Base-by-base conservation (phyloP, 2,329 filamentous ascomycete species). In the Beauveria scarabaeidicola region DNA sequence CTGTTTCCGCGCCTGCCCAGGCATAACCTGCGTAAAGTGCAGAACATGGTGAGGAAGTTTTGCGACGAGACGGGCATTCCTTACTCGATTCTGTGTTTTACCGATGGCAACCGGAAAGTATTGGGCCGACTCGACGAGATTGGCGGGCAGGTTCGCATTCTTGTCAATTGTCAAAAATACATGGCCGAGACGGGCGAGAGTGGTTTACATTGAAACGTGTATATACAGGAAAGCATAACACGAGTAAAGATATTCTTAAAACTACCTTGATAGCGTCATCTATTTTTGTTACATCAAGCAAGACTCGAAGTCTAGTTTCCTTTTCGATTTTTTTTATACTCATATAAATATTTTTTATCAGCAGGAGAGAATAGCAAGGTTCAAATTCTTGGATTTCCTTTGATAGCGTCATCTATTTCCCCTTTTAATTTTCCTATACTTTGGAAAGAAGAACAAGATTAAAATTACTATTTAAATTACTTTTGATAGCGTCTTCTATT, bases 1-100 rank as follows among this genome's bases (percentile, higher is more conserved):
- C 71, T 89, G 11, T 89, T 85, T 66, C 86, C 87, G 3, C 78
- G 87, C 5, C 77, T 89, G 57, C 87, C 87, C 1, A 74, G 86
- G 25, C 87, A 89, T 70, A 89, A 89, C 69, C 72, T 89, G 10
- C 77, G 87, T 56, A 73, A 75, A 63, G 78, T 80, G 2, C 86
- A 89, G 72, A 74, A 70, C 61, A 68, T 86, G 47, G 84, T 87
- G 1, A 78, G 76, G 65, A 79, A 84, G 47, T 89, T 88, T 65
- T 87, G 83, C 68, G 70, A 80, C n/a, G 83, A 88, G 27, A 84
- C 83, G 1, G 76, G 76, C 5, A 84, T 88, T 48, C 81, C 81
- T 3, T 88, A 88, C 72, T 77, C 80, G 8, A 74, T 86, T 40
- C 78, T 83, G 63, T 79, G 78, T 3, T 88, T 88, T 66, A 74